A percentile compares a stretch with the other conserved stretches of the same genome.
Evolutionary conservation across 148 eudicot genomes (phyloP).

Genomic region (Vaccinium vitisidaea): DNA sequence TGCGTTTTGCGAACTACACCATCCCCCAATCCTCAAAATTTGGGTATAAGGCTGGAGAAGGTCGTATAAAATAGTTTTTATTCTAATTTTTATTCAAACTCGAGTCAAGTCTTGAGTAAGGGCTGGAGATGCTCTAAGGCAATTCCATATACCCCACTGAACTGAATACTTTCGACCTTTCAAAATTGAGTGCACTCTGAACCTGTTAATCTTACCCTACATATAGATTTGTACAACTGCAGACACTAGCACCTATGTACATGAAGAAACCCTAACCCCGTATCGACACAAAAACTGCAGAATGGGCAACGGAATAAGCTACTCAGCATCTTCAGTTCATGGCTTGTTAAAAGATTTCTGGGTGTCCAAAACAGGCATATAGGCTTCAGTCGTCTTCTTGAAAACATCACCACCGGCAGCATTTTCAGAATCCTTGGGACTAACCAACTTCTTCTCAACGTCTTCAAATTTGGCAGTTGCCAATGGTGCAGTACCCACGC

Average conservation of each 20-base stretch:
- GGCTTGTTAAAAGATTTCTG: conserved; percentile 69
- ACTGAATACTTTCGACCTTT: neutral
- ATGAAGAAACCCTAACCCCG: neutral
- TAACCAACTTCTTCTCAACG: conserved; percentile 66
- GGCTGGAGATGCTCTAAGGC: too few species aligned
- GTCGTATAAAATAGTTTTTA: too few species aligned
- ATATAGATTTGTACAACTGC: neutral
- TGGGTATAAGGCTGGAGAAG: too few species aligned
- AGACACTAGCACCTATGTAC: neutral
- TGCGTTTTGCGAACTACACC: too few species aligned
- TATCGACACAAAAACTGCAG: neutral
- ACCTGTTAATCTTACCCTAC: neutral
- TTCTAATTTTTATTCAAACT: too few species aligned
- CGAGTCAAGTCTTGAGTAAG: too few species aligned
- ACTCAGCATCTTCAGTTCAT: conserved; percentile 17
- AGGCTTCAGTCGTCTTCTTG: conserved; percentile 55
- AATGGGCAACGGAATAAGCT: neutral
- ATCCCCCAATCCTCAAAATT: too few species aligned
- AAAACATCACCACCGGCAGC: conserved; percentile 26
- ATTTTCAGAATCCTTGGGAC: conserved; percentile 69
- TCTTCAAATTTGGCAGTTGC: conserved; percentile 91
- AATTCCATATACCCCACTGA: neutral
- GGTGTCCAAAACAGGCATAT: conserved; percentile 47
- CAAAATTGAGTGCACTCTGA: neutral
- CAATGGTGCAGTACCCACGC: conserved; percentile 74